Evolutionary conservation across 2,329 filamentous ascomycete species (phyloP).

Genomic region (Hypoxylon sp.): DNA sequence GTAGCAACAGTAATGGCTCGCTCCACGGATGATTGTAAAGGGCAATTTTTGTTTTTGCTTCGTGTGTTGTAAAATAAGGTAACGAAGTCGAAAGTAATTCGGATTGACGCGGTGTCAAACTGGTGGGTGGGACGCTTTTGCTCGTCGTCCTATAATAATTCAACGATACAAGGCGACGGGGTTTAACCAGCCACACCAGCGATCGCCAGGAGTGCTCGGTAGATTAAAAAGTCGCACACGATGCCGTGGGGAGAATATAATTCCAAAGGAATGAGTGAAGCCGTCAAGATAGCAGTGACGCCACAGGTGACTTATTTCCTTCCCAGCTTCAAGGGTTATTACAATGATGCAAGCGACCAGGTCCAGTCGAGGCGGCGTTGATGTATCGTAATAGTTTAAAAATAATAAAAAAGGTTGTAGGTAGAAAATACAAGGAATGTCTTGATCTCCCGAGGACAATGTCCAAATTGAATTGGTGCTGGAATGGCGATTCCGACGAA

Average conservation of each 20-base stretch:
- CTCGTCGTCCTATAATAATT: constrained; percentile 33
- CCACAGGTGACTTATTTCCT: constrained; percentile 36
- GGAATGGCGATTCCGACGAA: constrained; percentile 30
- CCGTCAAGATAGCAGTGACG: constrained; percentile 42
- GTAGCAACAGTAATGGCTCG: constrained; percentile 41
- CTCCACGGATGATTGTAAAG: constrained; percentile 43
- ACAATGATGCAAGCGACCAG: constrained; percentile 43
- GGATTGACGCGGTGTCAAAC: constrained; percentile 40
- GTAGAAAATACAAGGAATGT: constrained; percentile 35
- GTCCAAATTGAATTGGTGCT: constrained; percentile 31
- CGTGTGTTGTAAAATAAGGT: constrained; percentile 30
- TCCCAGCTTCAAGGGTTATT: constrained; percentile 39
- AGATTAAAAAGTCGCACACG: constrained; percentile 42
- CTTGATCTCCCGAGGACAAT: constrained; percentile 30
- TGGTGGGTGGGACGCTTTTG: constrained; percentile 31
- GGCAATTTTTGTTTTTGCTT: constrained; percentile 34
- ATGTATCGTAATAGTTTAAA: constrained; percentile 17
- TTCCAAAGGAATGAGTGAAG: constrained; percentile 35
- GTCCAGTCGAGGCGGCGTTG: constrained; percentile 31
- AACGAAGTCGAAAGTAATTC: constrained; percentile 37
- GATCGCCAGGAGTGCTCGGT: constrained; percentile 26
- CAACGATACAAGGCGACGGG: constrained; percentile 29
- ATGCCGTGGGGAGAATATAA: constrained; percentile 36
- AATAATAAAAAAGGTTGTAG: constrained; percentile 25
- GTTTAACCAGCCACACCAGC: constrained; percentile 30